Conservation (phyloP, 2,329 filamentous ascomycete species). For the Penicillium sp. region DNA sequence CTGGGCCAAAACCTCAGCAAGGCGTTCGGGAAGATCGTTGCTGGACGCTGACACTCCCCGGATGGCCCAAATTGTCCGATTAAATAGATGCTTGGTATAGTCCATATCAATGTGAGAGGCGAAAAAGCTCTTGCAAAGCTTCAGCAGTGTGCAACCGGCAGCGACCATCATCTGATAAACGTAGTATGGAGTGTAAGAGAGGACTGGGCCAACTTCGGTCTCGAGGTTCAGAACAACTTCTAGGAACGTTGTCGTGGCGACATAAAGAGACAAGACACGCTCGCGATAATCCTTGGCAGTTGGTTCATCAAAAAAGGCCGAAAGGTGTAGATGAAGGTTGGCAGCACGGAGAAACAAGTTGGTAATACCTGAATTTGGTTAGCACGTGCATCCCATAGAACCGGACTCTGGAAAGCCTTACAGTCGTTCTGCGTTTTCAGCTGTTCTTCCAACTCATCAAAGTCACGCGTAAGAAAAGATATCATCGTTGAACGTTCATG, state of each 20-base stretch:
- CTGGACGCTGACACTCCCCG: slow-evolving; percentile 60
- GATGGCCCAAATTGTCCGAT: slow-evolving; percentile 58
- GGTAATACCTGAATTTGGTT: slow-evolving; percentile 40
- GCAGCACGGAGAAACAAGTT: slow-evolving; percentile 49
- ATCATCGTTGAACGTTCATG: slow-evolving; percentile 47
- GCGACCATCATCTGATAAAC: slow-evolving; percentile 68
- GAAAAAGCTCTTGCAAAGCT: slow-evolving; percentile 66
- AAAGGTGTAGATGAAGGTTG: slow-evolving; percentile 49
- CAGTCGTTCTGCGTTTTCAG: slow-evolving; percentile 42
- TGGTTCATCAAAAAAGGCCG: slow-evolving; percentile 52
- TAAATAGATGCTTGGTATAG: slow-evolving; percentile 58
- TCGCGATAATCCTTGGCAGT: slow-evolving; percentile 47
- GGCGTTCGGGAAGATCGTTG: slow-evolving; percentile 63
- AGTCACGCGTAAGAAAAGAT: slow-evolving; percentile 47
- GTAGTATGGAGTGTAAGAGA: slow-evolving; percentile 59
- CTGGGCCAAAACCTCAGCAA: slow-evolving; percentile 65
- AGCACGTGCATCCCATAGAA: not conserved
- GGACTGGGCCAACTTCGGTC: slow-evolving; percentile 46
- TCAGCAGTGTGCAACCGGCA: slow-evolving; percentile 62
- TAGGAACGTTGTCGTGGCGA: slow-evolving; percentile 48
- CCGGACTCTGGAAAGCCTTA: slow-evolving; percentile 23
- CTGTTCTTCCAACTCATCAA: slow-evolving; percentile 55
- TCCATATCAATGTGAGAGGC: slow-evolving; percentile 56
- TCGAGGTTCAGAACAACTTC: slow-evolving; percentile 48
- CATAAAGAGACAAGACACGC: slow-evolving; percentile 47